phyloP scores from a whole-genome alignment of 345 rosid species.

The Cardamine resedifolia region DNA sequence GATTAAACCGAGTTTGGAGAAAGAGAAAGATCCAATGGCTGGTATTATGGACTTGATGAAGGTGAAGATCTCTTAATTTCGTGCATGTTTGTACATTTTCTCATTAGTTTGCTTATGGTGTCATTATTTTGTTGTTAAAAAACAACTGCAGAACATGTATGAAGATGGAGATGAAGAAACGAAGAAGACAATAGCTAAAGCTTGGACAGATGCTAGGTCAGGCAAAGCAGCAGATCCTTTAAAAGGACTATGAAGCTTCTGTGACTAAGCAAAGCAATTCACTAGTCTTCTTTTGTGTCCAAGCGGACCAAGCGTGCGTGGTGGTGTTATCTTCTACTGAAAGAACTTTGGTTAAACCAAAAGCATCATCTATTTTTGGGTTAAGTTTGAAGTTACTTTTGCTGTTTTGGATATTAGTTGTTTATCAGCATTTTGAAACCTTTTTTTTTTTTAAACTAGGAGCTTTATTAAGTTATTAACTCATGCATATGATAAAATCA shows the following conservation, averaged over 20 bases:
- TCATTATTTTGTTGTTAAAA: neutral
- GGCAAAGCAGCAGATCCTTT: conserved; percentile 77
- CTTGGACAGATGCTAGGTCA: conserved; percentile 97
- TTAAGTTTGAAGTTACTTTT: neutral
- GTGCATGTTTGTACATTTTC: neutral
- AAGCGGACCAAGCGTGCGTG: neutral
- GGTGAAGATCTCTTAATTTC: conserved; percentile 38
- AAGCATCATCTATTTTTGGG: neutral
- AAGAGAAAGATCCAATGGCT: conserved; percentile 90
- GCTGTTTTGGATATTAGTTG: neutral
- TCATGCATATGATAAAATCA: neutral
- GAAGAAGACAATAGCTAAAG: conserved; percentile 95
- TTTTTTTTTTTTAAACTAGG: too few relatives aligned
- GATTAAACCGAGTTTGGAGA: conserved; percentile 82
- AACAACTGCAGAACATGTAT: conserved; percentile 71
- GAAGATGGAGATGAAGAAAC: conserved; percentile 93
- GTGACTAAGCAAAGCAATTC: neutral
- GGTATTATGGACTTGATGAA: conserved; percentile 98
- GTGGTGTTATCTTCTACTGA: neutral
- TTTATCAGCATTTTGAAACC: neutral
- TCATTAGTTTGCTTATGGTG: neutral
- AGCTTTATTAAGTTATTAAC: neutral
- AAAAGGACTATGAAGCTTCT: conserved; percentile 43
- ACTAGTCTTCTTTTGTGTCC: neutral
- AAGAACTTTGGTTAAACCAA: neutral